phyloP scores from a whole-genome alignment of 2,329 filamentous ascomycete species.

The Xylaria polymorpha region DNA sequence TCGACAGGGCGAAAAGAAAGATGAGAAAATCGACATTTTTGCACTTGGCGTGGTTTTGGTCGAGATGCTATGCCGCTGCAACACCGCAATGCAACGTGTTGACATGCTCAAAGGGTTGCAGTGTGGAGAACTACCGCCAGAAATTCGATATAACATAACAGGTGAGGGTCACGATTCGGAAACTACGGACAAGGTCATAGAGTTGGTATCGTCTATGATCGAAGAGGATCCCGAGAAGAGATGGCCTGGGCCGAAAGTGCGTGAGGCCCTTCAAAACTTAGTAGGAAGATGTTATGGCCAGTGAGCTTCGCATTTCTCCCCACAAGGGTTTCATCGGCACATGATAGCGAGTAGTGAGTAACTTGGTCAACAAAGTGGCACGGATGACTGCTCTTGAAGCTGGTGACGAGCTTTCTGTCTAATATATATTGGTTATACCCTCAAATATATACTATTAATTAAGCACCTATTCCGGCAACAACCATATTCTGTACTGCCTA shows the following conservation, averaged over 20 bases:
- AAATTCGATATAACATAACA: conserved; percentile 34
- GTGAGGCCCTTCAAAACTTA: conserved; percentile 39
- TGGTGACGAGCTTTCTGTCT: background rate
- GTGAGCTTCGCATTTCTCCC: background rate
- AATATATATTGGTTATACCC: background rate
- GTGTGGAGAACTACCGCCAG: conserved; percentile 39
- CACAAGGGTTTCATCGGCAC: background rate
- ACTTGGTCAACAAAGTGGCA: background rate
- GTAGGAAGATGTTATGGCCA: conserved; percentile 33
- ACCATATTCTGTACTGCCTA: background rate
- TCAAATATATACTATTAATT: background rate
- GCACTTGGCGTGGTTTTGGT: conserved; percentile 70
- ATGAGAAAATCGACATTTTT: conserved; percentile 70
- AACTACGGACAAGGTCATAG: conserved; percentile 36
- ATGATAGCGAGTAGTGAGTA: background rate
- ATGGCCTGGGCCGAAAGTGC: conserved; percentile 43
- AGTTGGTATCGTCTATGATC: conserved; percentile 44
- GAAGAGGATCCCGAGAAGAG: conserved; percentile 42
- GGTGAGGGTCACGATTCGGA: conserved; percentile 40
- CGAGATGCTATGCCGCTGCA: conserved; percentile 68
- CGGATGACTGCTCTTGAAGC: background rate
- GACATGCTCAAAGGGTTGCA: conserved; percentile 47
- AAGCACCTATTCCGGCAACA: background rate
- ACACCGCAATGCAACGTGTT: conserved; percentile 62
- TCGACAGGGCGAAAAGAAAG: conserved; percentile 46